Evolutionary conservation across 2,329 filamentous ascomycete genomes (phyloP), one percentile per base, ranked within the genome.

Genomic region (Fusarium sp.): DNA sequence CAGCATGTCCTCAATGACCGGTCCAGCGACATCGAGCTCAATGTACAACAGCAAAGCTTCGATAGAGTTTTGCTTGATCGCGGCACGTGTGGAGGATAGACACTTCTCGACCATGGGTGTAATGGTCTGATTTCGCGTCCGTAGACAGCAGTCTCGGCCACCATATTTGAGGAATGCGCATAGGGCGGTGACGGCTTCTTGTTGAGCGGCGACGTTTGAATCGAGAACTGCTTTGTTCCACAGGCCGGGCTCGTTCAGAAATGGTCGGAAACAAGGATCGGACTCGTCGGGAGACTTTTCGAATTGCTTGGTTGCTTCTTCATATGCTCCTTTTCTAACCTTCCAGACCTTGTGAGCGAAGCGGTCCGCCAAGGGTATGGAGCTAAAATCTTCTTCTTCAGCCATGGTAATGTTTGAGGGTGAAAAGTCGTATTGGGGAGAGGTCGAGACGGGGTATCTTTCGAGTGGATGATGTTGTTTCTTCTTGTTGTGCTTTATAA

Each of bases 151-250:
- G 76, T 97, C 93, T 66, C 90, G 87, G 63, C 96, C 95, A 68
- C 94, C 94, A 79, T 93, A 98, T 80, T 98, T 96, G 65, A 99
- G 88, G 81, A 98, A 99, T 3, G 94, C 92, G 83, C 95, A 97
- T 78, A 98, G 90, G 42, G 96, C 93, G 54, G 90, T 91, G 54
- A 99, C 90, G 70, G 94, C 96, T 77, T 99, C 97, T 84, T 97
- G 93, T 82, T 99, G 96, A 39, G 97, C 96, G 24, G 96, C 96
- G 66, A 99, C 96, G 79, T 99, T 99, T 62, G 95, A 96, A 83
- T 99, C 96, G 77, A 92, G 91, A 12, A 96, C 96, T 3, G 95
- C 96, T 41, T 91, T 92, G 82, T 98, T 98, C 96, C 95, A 98
- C 69, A 99, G 82, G 72, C 91, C 86, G 2, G 95, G 88, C 76